A percentile compares a stretch with the other conserved stretches of the same genome.
phyloP scores from a whole-genome alignment of 176 grass and related monocot genomes.

The Juncus effusus region DNA sequence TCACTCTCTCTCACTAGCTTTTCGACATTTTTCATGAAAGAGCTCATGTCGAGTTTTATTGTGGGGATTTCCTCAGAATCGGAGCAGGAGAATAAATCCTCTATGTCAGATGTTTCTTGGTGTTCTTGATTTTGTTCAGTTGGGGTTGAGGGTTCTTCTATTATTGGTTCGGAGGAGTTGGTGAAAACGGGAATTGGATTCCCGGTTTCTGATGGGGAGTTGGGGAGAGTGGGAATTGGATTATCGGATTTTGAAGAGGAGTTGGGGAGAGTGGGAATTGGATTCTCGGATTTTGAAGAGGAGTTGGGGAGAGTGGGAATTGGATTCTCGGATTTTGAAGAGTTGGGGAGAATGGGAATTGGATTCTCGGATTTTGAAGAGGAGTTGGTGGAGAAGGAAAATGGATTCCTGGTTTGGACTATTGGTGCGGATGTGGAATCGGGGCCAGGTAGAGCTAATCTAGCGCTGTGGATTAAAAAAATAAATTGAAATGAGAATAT shows the following conservation, averaged over 20 bases:
- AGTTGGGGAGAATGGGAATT: constrained; percentile 4
- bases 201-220: constrained; percentile 31
- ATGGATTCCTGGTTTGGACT: constrained; percentile 26
- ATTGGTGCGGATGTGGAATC: constrained; percentile 12
- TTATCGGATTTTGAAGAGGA: constrained; percentile 15
- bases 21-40: constrained; percentile 72
- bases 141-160: constrained; percentile 88
- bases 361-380: constrained; percentile 34
- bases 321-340: constrained; percentile 17
- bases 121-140: constrained; percentile 28
- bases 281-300: constrained; percentile 33
- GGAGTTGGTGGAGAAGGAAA: constrained; percentile 21
- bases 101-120: constrained; percentile 43
- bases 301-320: constrained; percentile 25
- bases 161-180: constrained; percentile 51
- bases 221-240: constrained; percentile 28
- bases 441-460: constrained; percentile 66
- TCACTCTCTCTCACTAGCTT: constrained; percentile 61
- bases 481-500: constrained; percentile 18
- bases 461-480: constrained; percentile 41
- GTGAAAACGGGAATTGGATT: no score
- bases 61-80: constrained; percentile 78
- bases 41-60: constrained; percentile 79
- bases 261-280: not conserved
- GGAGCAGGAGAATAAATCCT: constrained; percentile 49